Conservation (phyloP, 331 rosid genomes). For the Cucumis variabilis region DNA sequence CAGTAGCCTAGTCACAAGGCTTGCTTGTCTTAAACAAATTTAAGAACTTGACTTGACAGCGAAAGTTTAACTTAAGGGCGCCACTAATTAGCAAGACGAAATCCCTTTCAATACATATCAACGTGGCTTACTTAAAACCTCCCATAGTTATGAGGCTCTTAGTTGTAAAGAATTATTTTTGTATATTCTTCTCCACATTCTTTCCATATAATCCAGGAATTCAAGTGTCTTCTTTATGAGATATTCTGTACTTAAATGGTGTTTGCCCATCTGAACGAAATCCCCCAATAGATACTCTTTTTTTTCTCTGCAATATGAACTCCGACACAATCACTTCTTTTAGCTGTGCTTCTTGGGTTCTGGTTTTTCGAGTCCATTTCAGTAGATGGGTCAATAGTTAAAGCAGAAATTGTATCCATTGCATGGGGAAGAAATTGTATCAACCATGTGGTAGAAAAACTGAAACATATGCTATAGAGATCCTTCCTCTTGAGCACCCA, state of each 20-base stretch:
- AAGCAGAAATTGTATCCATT: neutral
- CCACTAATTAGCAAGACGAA: too few relatives aligned
- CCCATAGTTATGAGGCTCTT: neutral
- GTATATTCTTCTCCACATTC: neutral
- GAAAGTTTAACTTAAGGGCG: too few relatives aligned
- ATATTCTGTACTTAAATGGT: neutral
- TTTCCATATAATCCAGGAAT: neutral
- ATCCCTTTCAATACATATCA: too few relatives aligned
- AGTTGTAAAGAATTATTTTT: neutral
- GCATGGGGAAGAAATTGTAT: neutral
- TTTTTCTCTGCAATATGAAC: neutral
- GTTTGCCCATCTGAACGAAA: neutral
- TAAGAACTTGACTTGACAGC: too few relatives aligned
- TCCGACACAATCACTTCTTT: neutral
- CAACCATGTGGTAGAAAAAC: neutral
- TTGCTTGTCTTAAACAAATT: too few relatives aligned
- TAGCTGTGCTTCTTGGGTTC: neutral
- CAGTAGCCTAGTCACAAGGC: too few relatives aligned
- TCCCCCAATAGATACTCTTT: neutral
- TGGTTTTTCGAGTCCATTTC: neutral
- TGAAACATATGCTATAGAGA: neutral
- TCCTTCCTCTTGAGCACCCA: neutral
- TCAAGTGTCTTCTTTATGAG: neutral
- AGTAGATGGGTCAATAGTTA: neutral
- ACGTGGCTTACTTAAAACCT: too few relatives aligned